Percentiles rank a stretch among this genome's conserved stretches.
Evolutionary conservation across 345 rosid genomes (phyloP).

Genomic region (Citrus reticulata): DNA sequence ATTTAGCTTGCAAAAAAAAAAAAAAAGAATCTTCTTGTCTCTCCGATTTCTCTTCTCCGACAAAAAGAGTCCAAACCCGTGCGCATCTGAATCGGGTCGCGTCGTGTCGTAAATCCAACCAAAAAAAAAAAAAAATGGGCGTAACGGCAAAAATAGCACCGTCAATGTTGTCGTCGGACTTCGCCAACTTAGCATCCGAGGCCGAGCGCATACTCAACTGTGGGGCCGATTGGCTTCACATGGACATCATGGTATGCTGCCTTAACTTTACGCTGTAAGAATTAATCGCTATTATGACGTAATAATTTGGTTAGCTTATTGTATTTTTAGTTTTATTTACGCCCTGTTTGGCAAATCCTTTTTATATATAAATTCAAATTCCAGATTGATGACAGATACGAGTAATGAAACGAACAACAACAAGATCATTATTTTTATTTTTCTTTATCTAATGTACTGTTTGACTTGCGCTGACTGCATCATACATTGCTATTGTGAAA

Average conservation of each 20-base stretch:
- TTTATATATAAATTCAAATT: neutral
- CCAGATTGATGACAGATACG: neutral
- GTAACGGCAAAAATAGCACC: constrained; percentile 76
- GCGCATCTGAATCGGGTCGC: neutral
- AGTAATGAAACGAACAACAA: neutral
- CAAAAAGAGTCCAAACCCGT: neutral
- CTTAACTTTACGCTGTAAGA: neutral
- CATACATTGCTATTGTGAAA: neutral
- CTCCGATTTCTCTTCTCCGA: neutral
- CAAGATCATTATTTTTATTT: neutral
- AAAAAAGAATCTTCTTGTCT: neutral
- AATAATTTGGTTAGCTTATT: neutral
- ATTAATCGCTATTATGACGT: neutral
- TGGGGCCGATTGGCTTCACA: constrained; percentile 98
- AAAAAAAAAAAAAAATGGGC: constrained; percentile 37
- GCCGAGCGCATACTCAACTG: constrained; percentile 75
- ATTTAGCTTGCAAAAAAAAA: no score
- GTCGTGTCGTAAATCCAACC: neutral
- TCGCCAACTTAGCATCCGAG: constrained; percentile 81
- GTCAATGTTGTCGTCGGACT: constrained; percentile 93
- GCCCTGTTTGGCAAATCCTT: neutral
- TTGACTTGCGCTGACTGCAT: neutral
- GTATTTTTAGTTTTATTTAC: neutral
- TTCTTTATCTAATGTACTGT: neutral
- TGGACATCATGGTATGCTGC: constrained; percentile 83